Conservation (phyloP, 2,329 filamentous ascomycete species). For the Bisporella sp. region DNA sequence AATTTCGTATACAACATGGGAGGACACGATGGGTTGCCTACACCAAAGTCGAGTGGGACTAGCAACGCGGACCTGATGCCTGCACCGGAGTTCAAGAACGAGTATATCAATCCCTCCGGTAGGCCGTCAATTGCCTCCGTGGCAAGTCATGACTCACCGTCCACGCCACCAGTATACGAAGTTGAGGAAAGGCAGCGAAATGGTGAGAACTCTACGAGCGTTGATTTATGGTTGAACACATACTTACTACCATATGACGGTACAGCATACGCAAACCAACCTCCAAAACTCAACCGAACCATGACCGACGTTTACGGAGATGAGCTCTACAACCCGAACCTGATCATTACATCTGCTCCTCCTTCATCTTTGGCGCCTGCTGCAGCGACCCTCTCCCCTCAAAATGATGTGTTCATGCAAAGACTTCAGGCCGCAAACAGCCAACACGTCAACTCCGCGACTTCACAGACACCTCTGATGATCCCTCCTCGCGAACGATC, state of each 20-base stretch:
- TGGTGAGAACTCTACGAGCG: conserved; percentile 39
- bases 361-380: conserved; percentile 33
- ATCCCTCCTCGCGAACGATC: conserved; percentile 58
- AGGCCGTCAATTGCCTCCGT: conserved; percentile 47
- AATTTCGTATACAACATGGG: conserved; percentile 18
- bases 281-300: conserved; percentile 76
- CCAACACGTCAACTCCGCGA: conserved; percentile 56
- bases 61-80: conserved; percentile 24
- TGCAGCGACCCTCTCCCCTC: conserved; percentile 38
- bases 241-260: conserved; percentile 55
- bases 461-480: conserved; percentile 40
- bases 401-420: conserved; percentile 62
- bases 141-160: conserved; percentile 55
- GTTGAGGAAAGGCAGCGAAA: conserved; percentile 42
- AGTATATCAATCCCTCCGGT: conserved; percentile 10
- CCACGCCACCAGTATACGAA: conserved; percentile 46
- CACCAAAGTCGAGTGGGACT: conserved; percentile 3
- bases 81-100: conserved; percentile 20
- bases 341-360: conserved; percentile 50
- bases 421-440: conserved; percentile 73
- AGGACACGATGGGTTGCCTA: conserved; percentile 18
- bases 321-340: conserved; percentile 72
- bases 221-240: conserved; percentile 45
- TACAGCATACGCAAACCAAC: conserved; percentile 46
- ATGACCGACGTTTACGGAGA: conserved; percentile 82